Conservation (phyloP, 1,284 basidiomycete species). For the Inonotus obliquus region DNA sequence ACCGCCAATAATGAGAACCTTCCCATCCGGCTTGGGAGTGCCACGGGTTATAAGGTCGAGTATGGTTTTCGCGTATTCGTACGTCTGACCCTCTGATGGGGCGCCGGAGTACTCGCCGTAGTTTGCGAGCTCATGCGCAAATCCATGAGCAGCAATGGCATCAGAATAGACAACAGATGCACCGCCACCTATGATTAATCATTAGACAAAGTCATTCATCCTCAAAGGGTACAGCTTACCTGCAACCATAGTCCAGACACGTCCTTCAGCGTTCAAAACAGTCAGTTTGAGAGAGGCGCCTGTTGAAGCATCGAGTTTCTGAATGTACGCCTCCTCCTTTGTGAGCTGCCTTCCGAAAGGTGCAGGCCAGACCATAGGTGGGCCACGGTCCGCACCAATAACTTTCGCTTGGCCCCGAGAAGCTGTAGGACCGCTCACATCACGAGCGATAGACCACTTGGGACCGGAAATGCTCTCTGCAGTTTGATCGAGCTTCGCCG, state of each 20-base stretch:
- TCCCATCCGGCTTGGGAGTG: constrained; percentile 78
- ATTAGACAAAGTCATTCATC: background rate
- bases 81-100: constrained; percentile 96
- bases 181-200: constrained; percentile 42
- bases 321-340: constrained; percentile 99
- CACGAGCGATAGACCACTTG: constrained; percentile 98
- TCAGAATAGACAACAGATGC: constrained; percentile 85
- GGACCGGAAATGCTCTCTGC: constrained; percentile 98
- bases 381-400: constrained; percentile 88
- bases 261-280: constrained; percentile 90
- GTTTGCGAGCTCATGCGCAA: constrained; percentile 96
- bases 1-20: constrained; percentile 99
- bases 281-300: constrained; percentile 98
- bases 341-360: constrained; percentile 98
- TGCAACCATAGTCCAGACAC: constrained; percentile 99
- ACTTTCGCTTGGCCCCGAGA: constrained; percentile 38
- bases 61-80: constrained; percentile 99
- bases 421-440: constrained; percentile 71
- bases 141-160: constrained; percentile 96
- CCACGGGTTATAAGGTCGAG: constrained; percentile 96
- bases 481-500: constrained; percentile 98
- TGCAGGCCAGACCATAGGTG: constrained; percentile 97
- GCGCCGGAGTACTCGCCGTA: constrained; percentile 99
- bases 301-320: constrained; percentile 95
- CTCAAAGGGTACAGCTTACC: constrained; percentile 43